These are phyloP conservation scores for Paracamarosporium sp. DNA, from an alignment of 2,329 filamentous ascomycete species.

Conservation along the genomic window DNA sequence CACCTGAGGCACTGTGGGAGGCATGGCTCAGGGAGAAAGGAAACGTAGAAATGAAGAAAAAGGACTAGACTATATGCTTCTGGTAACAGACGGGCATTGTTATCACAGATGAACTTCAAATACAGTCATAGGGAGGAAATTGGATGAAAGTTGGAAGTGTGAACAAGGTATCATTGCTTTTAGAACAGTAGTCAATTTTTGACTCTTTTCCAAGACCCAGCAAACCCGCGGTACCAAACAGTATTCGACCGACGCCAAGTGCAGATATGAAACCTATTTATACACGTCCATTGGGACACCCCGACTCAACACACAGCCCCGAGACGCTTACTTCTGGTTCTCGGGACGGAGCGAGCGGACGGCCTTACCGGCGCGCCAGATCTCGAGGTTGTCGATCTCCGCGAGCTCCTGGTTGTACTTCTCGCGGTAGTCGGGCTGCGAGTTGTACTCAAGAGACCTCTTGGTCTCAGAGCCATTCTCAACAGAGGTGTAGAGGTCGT, in stretches of 20 bases:
- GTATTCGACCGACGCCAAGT: constrained; percentile 25
- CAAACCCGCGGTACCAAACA: constrained; percentile 8
- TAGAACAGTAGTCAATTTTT: constrained; percentile 8
- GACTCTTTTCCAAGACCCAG: background rate
- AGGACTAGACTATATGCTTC: background rate
- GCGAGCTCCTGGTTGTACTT: constrained; percentile 98
- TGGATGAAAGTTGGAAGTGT: background rate
- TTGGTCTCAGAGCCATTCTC: constrained; percentile 91
- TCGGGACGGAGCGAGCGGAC: constrained; percentile 66
- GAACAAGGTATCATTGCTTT: constrained; percentile 20
- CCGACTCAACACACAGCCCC: background rate
- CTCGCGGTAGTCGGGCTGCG: constrained; percentile 93
- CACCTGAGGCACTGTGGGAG: constrained; percentile 17
- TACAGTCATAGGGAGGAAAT: too few relatives aligned
- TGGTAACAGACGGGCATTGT: background rate
- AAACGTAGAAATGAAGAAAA: background rate
- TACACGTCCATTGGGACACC: constrained; percentile 24
- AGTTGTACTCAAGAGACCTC: constrained; percentile 97
- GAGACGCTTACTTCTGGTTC: constrained; percentile 40
- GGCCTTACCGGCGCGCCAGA: constrained; percentile 98
- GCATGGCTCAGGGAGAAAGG: constrained; percentile 8
- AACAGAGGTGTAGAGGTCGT: constrained; percentile 93
- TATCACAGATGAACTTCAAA: too few relatives aligned
- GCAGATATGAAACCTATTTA: constrained; percentile 31
- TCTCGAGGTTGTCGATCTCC: constrained; percentile 97